Evolutionary conservation across 768 basidiomycete genomes (phyloP), one percentile per base, ranked within the genome.

Genomic region (Hericium erinaceus): DNA sequence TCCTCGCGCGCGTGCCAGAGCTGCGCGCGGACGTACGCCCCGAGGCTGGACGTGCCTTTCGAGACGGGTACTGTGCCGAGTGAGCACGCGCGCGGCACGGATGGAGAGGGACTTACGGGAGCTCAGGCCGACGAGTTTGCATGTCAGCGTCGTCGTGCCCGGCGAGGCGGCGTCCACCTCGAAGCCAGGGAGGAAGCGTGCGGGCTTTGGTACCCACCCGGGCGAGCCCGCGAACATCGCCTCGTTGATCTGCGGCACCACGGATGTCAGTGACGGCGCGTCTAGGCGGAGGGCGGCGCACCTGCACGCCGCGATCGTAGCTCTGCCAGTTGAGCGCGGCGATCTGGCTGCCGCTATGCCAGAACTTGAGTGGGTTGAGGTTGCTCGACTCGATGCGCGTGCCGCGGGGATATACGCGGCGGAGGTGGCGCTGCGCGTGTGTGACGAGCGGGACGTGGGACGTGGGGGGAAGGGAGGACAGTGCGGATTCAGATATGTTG

Each of bases 261-360:
- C 3, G 16, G 15, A 15, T 3, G 44, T 46, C 44, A 46, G 20
- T 10, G 6, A 24, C 15, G 6, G 15, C 6, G 16, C 15, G 6
- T 24, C 24, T 24, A 4, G 5, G 28, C 33, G 24, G 33, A 9
- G 24, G 33, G 38, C n/a, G 9, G 13, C 55, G n/a, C 18, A 57
- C 46, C 46, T 61, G 80, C 77, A 81, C 79, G 1, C 78, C 77
- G 1, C 60, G 64, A 63, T 84, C 82, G 61, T 77, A 82, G n/a
- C 70, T 72, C 67, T 85, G 83, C 83, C 83, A 84, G 60, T 85
- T 84, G 46, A 85, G 67, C 39, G 77, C 75, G 0, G 75, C 77
- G 10, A 85, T 72, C 53, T 85, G 84, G 4, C 80, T 77, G 2
- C 84, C 84, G 44, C 69, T 74, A 16, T 76, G 72, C 82, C 83